Conservation (phyloP, 495 filamentous ascomycete species). For the Glutinoglossum americanum region DNA sequence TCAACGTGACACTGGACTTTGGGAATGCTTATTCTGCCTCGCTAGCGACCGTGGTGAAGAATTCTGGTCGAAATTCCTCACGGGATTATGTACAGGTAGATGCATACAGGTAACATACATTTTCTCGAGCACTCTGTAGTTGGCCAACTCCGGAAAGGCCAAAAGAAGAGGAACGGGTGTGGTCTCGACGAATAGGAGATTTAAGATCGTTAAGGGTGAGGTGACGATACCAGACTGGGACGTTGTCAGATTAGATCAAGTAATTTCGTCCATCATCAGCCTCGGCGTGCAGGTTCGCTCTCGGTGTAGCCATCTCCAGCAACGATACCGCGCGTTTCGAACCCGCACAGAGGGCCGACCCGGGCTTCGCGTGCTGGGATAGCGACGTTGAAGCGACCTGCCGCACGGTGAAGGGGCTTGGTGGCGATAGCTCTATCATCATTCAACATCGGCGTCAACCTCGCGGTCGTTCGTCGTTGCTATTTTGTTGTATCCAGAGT, state of each 20-base stretch:
- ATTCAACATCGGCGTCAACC: slow-evolving; percentile 7
- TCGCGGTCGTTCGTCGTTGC: not conserved
- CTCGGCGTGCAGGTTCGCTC: not conserved
- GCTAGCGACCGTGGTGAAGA: too few relatives aligned
- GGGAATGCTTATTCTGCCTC: too few relatives aligned
- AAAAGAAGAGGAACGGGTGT: too few relatives aligned
- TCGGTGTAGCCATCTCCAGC: not conserved
- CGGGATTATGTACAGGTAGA: too few relatives aligned
- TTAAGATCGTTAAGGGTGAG: not conserved
- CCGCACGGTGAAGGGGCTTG: slow-evolving; percentile 4
- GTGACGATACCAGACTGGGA: not conserved
- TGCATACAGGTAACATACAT: too few relatives aligned
- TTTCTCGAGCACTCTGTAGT: too few relatives aligned
- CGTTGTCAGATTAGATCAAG: slow-evolving; percentile 21
- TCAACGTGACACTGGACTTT: too few relatives aligned
- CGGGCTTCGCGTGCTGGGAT: not conserved
- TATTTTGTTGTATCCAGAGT: not conserved
- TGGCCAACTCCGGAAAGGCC: too few relatives aligned
- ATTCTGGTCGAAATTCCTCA: too few relatives aligned
- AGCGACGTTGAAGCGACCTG: not conserved
- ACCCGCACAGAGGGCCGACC: not conserved
- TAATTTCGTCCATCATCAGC: slow-evolving; percentile 10
- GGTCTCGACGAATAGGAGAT: too few relatives aligned
- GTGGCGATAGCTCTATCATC: slow-evolving; percentile 11
- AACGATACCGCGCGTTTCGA: slow-evolving; percentile 8